phyloP scores from a whole-genome alignment of 306 rosid genomes.

The Mucuna pruriens region DNA sequence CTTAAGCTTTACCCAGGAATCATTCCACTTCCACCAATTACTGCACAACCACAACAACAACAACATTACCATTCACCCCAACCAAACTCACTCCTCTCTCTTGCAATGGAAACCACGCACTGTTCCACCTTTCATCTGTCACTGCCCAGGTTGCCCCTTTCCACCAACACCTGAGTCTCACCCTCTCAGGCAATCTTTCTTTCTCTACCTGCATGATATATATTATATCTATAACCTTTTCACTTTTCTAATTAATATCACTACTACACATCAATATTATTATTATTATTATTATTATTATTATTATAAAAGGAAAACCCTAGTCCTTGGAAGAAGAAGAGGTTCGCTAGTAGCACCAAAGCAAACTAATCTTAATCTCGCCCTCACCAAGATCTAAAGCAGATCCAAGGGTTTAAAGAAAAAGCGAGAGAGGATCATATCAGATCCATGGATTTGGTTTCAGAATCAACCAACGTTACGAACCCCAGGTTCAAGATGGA shows the following conservation, averaged over 20 bases:
- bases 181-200: conserved; percentile 20
- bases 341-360: neutral
- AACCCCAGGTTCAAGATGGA: conserved; percentile 29
- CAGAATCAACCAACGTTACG: conserved; percentile 42
- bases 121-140: neutral
- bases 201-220: neutral
- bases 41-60: neutral
- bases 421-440: neutral
- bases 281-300: neutral
- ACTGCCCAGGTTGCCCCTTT: conserved; percentile 24
- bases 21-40: conserved; percentile 35
- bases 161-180: neutral
- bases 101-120: conserved; percentile 8
- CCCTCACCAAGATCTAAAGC: conserved; percentile 32
- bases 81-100: neutral
- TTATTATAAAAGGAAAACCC: conserved; percentile 37
- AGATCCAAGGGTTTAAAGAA: conserved; percentile 19
- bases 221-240: neutral
- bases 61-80: neutral
- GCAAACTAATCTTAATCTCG: neutral
- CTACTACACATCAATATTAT: neutral
- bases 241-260: neutral
- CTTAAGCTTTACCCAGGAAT: conserved; percentile 23
- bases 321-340: neutral
- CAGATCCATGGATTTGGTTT: conserved; percentile 63